phyloP scores from a whole-genome alignment of 345 rosid species.

The Camelina neglecta region DNA sequence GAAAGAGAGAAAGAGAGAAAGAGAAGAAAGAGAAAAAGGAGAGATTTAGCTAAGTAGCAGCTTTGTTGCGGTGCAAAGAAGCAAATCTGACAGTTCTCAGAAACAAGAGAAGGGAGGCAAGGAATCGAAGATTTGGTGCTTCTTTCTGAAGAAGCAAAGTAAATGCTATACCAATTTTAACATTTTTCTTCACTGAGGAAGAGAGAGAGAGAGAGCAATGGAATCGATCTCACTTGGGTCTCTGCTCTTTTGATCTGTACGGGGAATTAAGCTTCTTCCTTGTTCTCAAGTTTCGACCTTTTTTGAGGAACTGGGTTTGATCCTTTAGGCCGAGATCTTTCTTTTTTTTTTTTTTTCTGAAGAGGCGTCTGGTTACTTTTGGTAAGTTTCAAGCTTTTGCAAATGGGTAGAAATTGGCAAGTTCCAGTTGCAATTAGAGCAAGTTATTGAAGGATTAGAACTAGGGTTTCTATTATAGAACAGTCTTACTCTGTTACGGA shows the following conservation, averaged over 20 bases:
- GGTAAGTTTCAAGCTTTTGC: constrained; percentile 38
- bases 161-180: constrained; percentile 18
- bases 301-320: constrained; percentile 41
- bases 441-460: constrained; percentile 2
- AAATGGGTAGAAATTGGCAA: constrained; percentile 27
- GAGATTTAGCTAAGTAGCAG: constrained; percentile 11
- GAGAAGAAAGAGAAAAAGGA: not conserved
- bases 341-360: not conserved
- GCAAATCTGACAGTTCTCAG: constrained; percentile 46
- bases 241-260: constrained; percentile 41
- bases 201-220: constrained; percentile 14
- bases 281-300: constrained; percentile 11
- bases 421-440: constrained; percentile 24
- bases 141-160: constrained; percentile 37
- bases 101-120: constrained; percentile 35
- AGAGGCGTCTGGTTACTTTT: constrained; percentile 28
- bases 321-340: constrained; percentile 39
- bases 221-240: constrained; percentile 41
- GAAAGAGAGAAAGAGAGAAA: not conserved
- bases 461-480: constrained; percentile 33
- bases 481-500: constrained; percentile 23
- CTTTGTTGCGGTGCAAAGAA: constrained; percentile 44
- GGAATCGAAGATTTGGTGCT: constrained; percentile 42
- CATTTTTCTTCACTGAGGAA: constrained; percentile 29
- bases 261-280: constrained; percentile 17